Evolutionary conservation across 805 yeast genomes (phyloP), one percentile per base, ranked within the genome.

Genomic region (Zygotorulaspora sp.): DNA sequence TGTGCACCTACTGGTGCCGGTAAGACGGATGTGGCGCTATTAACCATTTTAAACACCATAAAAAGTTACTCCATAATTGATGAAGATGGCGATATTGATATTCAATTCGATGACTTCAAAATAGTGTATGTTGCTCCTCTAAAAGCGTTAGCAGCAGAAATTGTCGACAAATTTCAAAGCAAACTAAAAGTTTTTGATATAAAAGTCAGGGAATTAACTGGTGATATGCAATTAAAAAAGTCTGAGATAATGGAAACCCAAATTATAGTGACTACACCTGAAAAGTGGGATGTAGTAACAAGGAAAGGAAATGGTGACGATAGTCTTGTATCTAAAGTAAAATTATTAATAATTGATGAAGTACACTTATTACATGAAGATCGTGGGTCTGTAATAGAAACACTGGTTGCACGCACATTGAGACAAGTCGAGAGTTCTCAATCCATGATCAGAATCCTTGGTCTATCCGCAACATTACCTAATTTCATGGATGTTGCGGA

Each of bases 1-100:
- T 89, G 97, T 76, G 96, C 97, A 0, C 97, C 97, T 1, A 89
- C 97, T 0, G 97, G 97, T 71, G 96, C 97, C 5, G 97, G 97
- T 74, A 89, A 89, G 57, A 89, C 97, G 0, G 96, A 89, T 61
- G 90, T 89, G 18, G 97, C 97, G 0, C 62, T 89, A 41, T 65
- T 89, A 25, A 70, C 96, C 0, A 78, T 89, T 45, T 65, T 89
- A 36, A 90, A 83, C 52, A 76, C 92, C 0, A 80, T 90, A 10
- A 75, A 78, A 23, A 94, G 85, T 55, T 81, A 73, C 57, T 71
- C 79, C 0, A 71, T 76, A 0, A 77, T 76, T 38, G 66, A 71
- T 1, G 73, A 65, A 4, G 66, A 70, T 6, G 68, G 72, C 11
- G 68, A 72, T n/a, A 52, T 76, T 22, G 82, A 81, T 48, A 77